Base-by-base conservation (phyloP, 345 rosid species). In the Citrus australasica region DNA sequence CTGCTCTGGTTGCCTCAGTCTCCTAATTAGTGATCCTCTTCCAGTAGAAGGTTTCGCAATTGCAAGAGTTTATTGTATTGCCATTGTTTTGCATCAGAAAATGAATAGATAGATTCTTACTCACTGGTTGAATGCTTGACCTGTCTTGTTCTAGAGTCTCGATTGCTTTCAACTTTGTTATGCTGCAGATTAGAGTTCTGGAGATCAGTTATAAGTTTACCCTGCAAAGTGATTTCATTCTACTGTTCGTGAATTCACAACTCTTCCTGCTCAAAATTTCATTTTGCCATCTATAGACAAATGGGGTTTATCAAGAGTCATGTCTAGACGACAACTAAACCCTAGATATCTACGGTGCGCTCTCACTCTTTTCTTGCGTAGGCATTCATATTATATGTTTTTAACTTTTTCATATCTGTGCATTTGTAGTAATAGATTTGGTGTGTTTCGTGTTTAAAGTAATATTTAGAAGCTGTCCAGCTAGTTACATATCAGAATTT, bases 301-400 rank as follows among this genome's bases (percentile, higher is more conserved):
- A 6, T 46, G 32, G 14, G 69, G 19, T 60, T 62, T 75, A 60
- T 46, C 48, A 22, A 64, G 62, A 30, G 71, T 63, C 9, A 35
- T 17, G 7, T 65, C 48, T 51, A 62, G 71, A 75, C 48, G 71
- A 65, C 35, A 32, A 75, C 58, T 16, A 13, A 76, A 76, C 71
- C 63, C 63, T 73, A 59, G 76, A 33, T 25, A 38, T 10, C 24
- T 66, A 64, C 17, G 71, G 78, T 76, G 78, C 51, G 78, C 66
- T 30, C 63, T 75, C 40, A n/a, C 58, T 74, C 60, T 42, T 32
- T 8, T 35, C 60, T 75, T 58, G 30, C 6, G 27, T 55, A 24
- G 6, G 27, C 24, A 24, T 59, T 59, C 25, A 38, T 38, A 59
- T 60, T 33, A 59, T 40, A 5, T 24, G 1, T 24, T 24, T 24